Base-by-base conservation (phyloP, 2,329 filamentous ascomycete genomes). In the Sporothrix mexicana region DNA sequence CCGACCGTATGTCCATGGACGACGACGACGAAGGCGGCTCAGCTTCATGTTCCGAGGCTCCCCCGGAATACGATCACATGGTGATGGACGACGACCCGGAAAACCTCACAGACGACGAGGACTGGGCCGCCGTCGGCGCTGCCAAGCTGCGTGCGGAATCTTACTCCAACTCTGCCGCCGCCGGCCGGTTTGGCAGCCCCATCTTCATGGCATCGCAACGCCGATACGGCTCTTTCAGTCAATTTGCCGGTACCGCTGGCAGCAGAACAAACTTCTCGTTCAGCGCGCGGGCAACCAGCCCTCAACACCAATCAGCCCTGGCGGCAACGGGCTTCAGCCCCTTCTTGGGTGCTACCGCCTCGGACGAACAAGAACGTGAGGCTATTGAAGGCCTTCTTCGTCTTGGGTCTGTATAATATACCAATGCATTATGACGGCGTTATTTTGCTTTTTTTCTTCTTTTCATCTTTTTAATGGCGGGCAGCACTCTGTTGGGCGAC, bases 61-160 rank as follows among this genome's bases (percentile, higher is more conserved):
- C 88, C 20, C 88, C 88, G 57, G 89, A 90, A 36, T 36, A 36
- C 71, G 91, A 92, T 74, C 85, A 89, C 74, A 84, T 84, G 77
- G 85, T 79, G 77, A 86, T 81, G 82, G 90, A 91, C 77, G 92
- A 93, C 77, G 92, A 97, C 79, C 90, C 93, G 74, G 91, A 92
- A 76, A 94, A 97, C 79, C 88, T 93, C 74, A 98, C 96, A 30
- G 96, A 98, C 80, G 94, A 98, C 80, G 95, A 98, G 82, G 95
- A 98, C 82, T 98, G 95, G 95, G 93, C 93, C 64, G 90, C 92
- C 70, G 92, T 97, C 75, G 95, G 94, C 71, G 93, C 95, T 43
- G 94, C 92, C 71, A 93, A 93, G 76, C 87, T 98, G 77, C 91
- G 95, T 76, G 88, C 88, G 73, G 86, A 87, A 67, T 91, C 89